Base-by-base conservation (phyloP, 306 rosid species). In the Quercus glauca region DNA sequence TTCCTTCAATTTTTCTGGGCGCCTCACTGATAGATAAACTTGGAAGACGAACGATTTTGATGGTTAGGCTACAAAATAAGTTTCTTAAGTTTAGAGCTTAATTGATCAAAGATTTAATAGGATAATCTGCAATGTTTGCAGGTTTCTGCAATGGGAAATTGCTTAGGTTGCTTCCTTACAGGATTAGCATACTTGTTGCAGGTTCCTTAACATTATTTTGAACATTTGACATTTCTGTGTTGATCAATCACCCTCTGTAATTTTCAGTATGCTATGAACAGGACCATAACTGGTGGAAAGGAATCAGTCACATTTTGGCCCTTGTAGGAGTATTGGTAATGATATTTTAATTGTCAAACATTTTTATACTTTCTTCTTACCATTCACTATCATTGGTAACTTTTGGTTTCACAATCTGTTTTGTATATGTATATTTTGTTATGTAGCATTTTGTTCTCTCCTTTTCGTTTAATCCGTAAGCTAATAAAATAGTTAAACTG, bases 11-110 rank as follows among this genome's bases (percentile, higher is more conserved):
- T 74, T 56, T 67, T 17, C 60, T 28, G 33, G 29, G 79, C 68
- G 77, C 69, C 45, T 3, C 73, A 19, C 41, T 77, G 29, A 49
- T 72, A 13, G 79, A 76, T 33, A 84, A 77, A 59, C 28, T 12
- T 1, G 82, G 82, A 80, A 73, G 85, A 33, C 69, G 79, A 26
- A 78, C 80, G 20, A 70, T 77, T 76, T 35, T 77, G 20, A 73
- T 68, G 85, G 85, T 79, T 25, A 71, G 72, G 33, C 1, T 1
- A 3, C 9, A 37, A 37, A 10, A 52, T 26, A 20, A 14, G n/a
- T 4, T 7, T 45, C 10, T 28, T 21, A 20, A 71, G 12, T 7
- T 21, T 23, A 12, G 41, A 19, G 64, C 53, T 3, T 33, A 21
- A 9, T 49, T 7, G 18, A 3, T 19, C 20, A 15, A 53, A 23